Conservation (phyloP, 2,329 filamentous ascomycete species). For the Cylindrodendrum hubeiense region DNA sequence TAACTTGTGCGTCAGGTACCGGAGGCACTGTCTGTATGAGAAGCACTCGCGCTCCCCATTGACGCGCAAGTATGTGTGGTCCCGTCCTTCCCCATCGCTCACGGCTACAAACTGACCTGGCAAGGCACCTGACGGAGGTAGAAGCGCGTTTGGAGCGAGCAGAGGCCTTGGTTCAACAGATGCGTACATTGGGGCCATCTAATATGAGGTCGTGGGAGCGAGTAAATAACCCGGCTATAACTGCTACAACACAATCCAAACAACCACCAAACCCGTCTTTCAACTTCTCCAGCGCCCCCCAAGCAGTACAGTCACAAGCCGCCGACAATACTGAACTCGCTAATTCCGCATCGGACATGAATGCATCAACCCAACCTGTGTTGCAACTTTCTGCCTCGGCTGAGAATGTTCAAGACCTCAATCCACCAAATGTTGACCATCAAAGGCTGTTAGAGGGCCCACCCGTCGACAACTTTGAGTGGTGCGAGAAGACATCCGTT, state of each 20-base stretch:
- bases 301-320: background rate
- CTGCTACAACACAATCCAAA: background rate
- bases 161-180: conserved; percentile 47
- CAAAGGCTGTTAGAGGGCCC: conserved; percentile 48
- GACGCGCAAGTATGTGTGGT: conserved; percentile 55
- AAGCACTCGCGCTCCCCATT: conserved; percentile 61
- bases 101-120: conserved; percentile 19
- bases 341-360: background rate
- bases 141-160: conserved; percentile 55
- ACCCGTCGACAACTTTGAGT: conserved; percentile 52
- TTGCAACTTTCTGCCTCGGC: background rate
- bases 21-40: conserved; percentile 62
- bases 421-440: conserved; percentile 25
- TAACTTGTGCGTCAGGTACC: conserved; percentile 56
- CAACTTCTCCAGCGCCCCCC: conserved; percentile 28
- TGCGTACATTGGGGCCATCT: conserved; percentile 45
- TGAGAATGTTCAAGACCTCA: conserved; percentile 10
- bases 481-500: conserved; percentile 49
- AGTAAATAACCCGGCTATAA: background rate
- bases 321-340: background rate
- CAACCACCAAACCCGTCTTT: conserved; percentile 15
- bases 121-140: conserved; percentile 57
- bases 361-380: background rate
- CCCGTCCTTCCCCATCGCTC: background rate
- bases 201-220: conserved; percentile 39